Evolutionary conservation across 2,329 filamentous ascomycete genomes (phyloP), one percentile per base, ranked within the genome.

Genomic region (Neobulgaria alba): DNA sequence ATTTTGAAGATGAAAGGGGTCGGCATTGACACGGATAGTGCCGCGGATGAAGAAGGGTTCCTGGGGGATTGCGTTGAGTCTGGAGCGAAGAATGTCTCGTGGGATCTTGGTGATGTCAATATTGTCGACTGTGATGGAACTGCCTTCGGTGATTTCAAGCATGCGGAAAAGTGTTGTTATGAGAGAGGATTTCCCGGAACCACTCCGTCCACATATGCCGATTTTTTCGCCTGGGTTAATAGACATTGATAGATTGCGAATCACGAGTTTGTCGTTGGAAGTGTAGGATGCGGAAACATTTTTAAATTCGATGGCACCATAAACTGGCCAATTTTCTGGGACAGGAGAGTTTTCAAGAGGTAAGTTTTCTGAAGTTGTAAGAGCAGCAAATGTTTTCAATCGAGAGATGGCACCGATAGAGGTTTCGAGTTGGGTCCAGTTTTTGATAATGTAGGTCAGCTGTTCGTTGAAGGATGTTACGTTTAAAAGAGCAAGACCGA

Each of bases 151-250:
- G 21, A 65, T 53, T 17, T 72, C 64, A 8, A 74, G 55, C 51
- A 77, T 66, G 9, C 69, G 63, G 20, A 77, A 65, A 2, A 77
- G 56, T 0, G 67, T 58, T 4, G 68, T 60, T 1, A 73, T 59
- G 0, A 75, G 55, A 0, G 61, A 62, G 33, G 59, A 64, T 37
- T 68, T 68, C 1, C 66, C 66, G 39, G 62, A 64, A 64, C 33
- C 46, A 33, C 46, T 50, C 2, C 73, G 67, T 2, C 75, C 74
- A 39, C 69, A 73, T 2, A 77, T 45, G 8, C 50, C 50, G 3
- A 55, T 43, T 68, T 72, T 17, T 67, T 77, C 73, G 63, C 5
- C 73, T 69, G 36, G 68, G 69, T 10, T 73, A 57, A 16, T 68
- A 61, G n/a, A 71, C 55, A 49, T 68, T 67, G 49, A 72, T 61